These are phyloP conservation scores for Gynostemma pentaphyllum DNA, from an alignment of 306 rosid genomes.

Conservation along the genomic window DNA sequence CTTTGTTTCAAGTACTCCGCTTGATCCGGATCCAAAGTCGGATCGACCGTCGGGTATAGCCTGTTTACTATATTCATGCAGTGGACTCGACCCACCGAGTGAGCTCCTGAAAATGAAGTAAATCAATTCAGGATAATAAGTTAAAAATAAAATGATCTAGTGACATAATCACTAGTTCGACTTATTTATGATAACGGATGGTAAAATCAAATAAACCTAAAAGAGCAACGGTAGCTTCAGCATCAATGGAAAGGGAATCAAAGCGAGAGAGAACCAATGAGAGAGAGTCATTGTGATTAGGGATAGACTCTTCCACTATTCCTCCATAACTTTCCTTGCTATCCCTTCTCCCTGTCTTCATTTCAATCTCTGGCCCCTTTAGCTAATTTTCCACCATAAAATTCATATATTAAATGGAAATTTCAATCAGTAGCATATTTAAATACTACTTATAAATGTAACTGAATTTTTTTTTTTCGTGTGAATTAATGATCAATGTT, in stretches of 20 bases:
- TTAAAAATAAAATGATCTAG: not conserved
- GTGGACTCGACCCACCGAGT: constrained; percentile 77
- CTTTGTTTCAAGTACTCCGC: constrained; percentile 49
- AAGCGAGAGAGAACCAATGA: constrained; percentile 62
- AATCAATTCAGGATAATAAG: not conserved
- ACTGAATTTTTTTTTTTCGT: no score
- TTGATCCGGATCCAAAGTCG: constrained; percentile 40
- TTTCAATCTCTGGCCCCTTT: constrained; percentile 66
- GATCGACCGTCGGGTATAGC: constrained; percentile 58
- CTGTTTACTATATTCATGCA: constrained; percentile 53
- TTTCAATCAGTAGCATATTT: no score
- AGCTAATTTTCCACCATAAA: constrained; percentile 21
- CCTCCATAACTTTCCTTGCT: constrained; percentile 35
- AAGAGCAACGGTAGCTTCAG: constrained; percentile 64
- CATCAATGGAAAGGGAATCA: constrained; percentile 51
- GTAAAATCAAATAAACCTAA: constrained; percentile 32
- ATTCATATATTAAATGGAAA: no score
- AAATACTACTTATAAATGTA: no score
- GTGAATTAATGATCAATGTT: no score
- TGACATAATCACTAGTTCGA: no score
- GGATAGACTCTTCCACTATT: constrained; percentile 40
- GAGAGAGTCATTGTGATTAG: constrained; percentile 70
- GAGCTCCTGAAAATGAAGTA: constrained; percentile 38
- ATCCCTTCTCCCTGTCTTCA: constrained; percentile 81
- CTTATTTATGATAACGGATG: no score